A percentile compares a stretch with the other conserved stretches of the same genome.
These are phyloP conservation scores for Pyropia yezoensis DNA, from an alignment of 23 red algal genomes.

Conservation along the genomic window DNA sequence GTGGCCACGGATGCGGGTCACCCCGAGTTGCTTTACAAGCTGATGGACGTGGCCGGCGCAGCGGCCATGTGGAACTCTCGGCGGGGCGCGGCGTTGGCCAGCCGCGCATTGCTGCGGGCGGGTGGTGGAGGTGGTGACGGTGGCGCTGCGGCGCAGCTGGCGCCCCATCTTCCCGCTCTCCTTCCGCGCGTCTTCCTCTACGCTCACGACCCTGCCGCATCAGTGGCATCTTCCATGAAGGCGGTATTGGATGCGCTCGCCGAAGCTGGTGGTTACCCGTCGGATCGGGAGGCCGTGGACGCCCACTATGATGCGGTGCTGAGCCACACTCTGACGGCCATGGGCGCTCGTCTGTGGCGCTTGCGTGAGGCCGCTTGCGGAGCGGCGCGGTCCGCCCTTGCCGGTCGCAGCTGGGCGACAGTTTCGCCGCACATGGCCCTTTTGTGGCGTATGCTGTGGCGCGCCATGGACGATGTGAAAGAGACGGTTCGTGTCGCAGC, in stretches of 20 bases:
- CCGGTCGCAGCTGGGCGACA: slow-evolving; percentile 31
- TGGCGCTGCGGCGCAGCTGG: slow-evolving; percentile 49
- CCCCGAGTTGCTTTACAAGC: slow-evolving; percentile 66
- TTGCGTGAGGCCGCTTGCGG: slow-evolving; percentile 42
- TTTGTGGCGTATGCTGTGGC: slow-evolving; percentile 35
- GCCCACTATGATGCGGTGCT: slow-evolving; percentile 27
- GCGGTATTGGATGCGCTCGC: slow-evolving; percentile 35
- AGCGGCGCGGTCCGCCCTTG: slow-evolving; percentile 21
- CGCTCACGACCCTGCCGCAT: slow-evolving; percentile 48
- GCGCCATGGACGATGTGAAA: slow-evolving; percentile 63
- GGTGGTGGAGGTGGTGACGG: background rate
- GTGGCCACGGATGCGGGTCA: slow-evolving; percentile 58
- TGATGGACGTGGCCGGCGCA: slow-evolving; percentile 62
- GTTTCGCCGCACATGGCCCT: slow-evolving; percentile 33
- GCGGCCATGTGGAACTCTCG: slow-evolving; percentile 56
- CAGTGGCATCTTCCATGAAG: slow-evolving; percentile 43
- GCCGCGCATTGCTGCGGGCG: slow-evolving; percentile 29
- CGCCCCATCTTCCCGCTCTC: slow-evolving; percentile 42
- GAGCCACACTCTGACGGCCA: slow-evolving; percentile 28
- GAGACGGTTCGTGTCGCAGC: slow-evolving; percentile 52
- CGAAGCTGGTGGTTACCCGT: slow-evolving; percentile 21
- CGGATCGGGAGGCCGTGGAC: slow-evolving; percentile 34
- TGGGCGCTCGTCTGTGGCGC: slow-evolving; percentile 40
- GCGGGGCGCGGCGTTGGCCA: slow-evolving; percentile 54
- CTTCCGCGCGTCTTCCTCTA: slow-evolving; percentile 53